Base-by-base conservation (phyloP, 352 stramenopile species). In the Globisporangium takayamanum region DNA sequence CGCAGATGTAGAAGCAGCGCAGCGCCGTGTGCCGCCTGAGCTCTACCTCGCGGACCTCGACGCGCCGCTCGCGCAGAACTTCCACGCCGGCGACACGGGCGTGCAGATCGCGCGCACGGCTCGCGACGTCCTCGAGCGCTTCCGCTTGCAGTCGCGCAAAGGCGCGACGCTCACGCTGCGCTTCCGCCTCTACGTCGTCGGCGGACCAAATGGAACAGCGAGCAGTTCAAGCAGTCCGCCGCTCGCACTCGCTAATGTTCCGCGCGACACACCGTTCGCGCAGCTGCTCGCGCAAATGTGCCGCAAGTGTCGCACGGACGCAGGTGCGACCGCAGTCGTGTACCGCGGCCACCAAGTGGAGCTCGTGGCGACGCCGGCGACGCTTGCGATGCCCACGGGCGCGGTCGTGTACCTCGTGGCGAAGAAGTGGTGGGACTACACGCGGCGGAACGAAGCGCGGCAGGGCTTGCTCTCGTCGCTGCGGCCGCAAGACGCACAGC, bases 351-450 rank as follows among this genome's bases (percentile, higher is more conserved):
- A 72, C n/a, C 58, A 73, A 56, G 55, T 86, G 33, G 76, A 86
- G 37, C 52, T 67, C 2, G 55, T 41, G 7, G 66, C 57, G 37
- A 77, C 73, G 6, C 71, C 76, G 4, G 59, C 52, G 0, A 45
- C 50, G 28, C 50, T 86, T 16, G 68, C 61, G 28, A 76, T 86
- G 55, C 69, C 76, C 5, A 69, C 61, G 1, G 72, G 73, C 12
- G 71, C 69, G 11, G 42, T 86, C 20, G 67, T 86, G 36, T 80
- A 73, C 53, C 60, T 86, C 25, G 76, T 86, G 51, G 56, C 65
- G 4, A 69, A 69, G 18, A 71, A 68, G 57, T 83, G 76, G 76
- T 86, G 76, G 73, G 72, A 84, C 57, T 67, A 80, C 52, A 77
- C 67, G 48, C 73, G 73, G 0, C 73, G 76, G 46, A 80, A 79